phyloP scores from a whole-genome alignment of 306 rosid genomes.

The Castanea mollissima region DNA sequence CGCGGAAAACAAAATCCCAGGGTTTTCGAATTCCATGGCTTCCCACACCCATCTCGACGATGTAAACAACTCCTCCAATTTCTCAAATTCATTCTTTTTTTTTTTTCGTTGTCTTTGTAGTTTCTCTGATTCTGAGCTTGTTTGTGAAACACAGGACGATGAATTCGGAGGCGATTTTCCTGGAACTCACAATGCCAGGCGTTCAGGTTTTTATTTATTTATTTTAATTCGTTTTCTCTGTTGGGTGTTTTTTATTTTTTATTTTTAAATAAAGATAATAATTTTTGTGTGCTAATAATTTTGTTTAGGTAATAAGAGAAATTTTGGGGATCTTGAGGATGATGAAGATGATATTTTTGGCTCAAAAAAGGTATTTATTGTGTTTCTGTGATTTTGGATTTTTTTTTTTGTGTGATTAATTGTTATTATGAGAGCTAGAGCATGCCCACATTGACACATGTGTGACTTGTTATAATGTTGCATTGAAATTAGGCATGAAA shows the following conservation, averaged over 20 bases:
- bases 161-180: conserved; percentile 73
- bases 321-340: conserved; percentile 65
- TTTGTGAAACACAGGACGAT: conserved; percentile 54
- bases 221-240: not conserved
- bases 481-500: too few relatives aligned
- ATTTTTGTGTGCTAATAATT: not conserved
- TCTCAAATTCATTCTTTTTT: not conserved
- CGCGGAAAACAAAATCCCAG: conserved; percentile 3
- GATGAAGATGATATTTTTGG: conserved; percentile 62
- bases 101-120: not conserved
- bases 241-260: not conserved
- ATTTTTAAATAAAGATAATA: not conserved
- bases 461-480: too few relatives aligned
- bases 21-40: conserved; percentile 38
- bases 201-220: conserved; percentile 42
- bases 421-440: too few relatives aligned
- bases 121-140: not conserved
- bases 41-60: conserved; percentile 41
- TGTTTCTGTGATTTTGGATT: not conserved
- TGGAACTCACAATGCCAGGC: conserved; percentile 43
- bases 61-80: conserved; percentile 16
- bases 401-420: not conserved
- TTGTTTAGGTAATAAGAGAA: conserved; percentile 56
- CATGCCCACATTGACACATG: too few relatives aligned
- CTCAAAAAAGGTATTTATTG: conserved; percentile 53